These are phyloP conservation scores for Mycena capillaripes DNA, from an alignment of 768 basidiomycete genomes.

Conservation along the genomic window DNA sequence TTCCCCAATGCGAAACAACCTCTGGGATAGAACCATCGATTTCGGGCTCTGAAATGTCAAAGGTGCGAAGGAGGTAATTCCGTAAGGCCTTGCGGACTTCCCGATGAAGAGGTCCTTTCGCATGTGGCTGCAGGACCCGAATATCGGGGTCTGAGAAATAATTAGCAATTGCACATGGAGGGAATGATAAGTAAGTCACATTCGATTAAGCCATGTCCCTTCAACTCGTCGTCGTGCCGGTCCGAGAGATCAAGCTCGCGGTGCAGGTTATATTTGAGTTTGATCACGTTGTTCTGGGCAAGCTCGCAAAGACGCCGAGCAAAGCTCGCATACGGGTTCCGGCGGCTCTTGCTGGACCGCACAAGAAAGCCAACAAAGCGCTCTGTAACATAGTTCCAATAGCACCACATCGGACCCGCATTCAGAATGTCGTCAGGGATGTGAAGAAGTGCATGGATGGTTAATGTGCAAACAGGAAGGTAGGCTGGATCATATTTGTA, in stretches of 20 bases:
- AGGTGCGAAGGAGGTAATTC: slow-evolving; percentile 9
- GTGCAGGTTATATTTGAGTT: background rate
- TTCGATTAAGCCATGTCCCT: background rate
- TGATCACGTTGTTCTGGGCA: slow-evolving; percentile 6
- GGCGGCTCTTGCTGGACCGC: slow-evolving; percentile 13
- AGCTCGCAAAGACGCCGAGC: slow-evolving; percentile 15
- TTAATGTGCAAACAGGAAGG: background rate
- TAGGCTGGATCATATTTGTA: background rate
- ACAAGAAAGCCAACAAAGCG: slow-evolving; percentile 9
- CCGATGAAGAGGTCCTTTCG: background rate
- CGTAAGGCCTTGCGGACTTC: background rate
- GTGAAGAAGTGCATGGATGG: slow-evolving; percentile 7
- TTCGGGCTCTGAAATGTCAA: background rate
- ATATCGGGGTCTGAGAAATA: slow-evolving; percentile 11
- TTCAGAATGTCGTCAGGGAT: slow-evolving; percentile 17
- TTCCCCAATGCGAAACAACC: slow-evolving; percentile 17
- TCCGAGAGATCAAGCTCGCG: slow-evolving; percentile 15
- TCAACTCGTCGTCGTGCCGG: background rate
- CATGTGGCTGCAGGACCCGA: slow-evolving; percentile 5
- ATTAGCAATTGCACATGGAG: too few species aligned
- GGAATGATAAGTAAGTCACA: background rate
- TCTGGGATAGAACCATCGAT: background rate
- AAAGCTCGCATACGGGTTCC: slow-evolving; percentile 9
- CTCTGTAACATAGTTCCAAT: slow-evolving; percentile 19
- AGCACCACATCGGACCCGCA: slow-evolving; percentile 21